Percentiles rank a stretch among this genome's conserved stretches.
Conservation (phyloP, 768 basidiomycete genomes). For the Mycena epipterygia region DNA sequence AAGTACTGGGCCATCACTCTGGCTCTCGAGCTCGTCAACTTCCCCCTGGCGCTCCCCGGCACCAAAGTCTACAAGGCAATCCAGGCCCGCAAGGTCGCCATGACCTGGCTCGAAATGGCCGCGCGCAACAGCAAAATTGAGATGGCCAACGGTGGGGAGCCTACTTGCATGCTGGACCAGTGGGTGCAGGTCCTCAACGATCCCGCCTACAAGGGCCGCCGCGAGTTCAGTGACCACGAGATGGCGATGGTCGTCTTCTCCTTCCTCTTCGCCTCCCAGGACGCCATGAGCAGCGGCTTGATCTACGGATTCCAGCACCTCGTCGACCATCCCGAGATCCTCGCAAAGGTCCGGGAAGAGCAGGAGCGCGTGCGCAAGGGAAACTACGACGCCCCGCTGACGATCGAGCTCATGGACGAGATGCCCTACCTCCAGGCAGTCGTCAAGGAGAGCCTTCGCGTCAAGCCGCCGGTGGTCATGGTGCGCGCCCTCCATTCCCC, state of each 20-base stretch:
- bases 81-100: constrained; percentile 88
- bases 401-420: constrained; percentile 89
- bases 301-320: constrained; percentile 98
- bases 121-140: constrained; percentile 84
- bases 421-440: constrained; percentile 95
- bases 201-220: constrained; percentile 79
- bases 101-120: constrained; percentile 84
- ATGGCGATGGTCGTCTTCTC: constrained; percentile 98
- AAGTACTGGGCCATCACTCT: constrained; percentile 97
- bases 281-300: constrained; percentile 97
- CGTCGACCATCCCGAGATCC: constrained; percentile 90
- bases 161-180: constrained; percentile 92
- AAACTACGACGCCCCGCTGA: constrained; percentile 81
- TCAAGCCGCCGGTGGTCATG: constrained; percentile 97
- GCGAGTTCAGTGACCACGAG: constrained; percentile 92
- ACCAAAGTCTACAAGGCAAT: constrained; percentile 97
- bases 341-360: constrained; percentile 92
- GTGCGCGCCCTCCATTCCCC: constrained; percentile 55
- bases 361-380: constrained; percentile 87
- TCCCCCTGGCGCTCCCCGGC: constrained; percentile 94
- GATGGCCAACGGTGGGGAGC: constrained; percentile 84
- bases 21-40: constrained; percentile 98
- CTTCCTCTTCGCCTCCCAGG: constrained; percentile 96
- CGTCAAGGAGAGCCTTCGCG: constrained; percentile 92
- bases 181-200: constrained; percentile 86